Base-by-base conservation (phyloP, 208 protist species). In the Acanthamoeba castellanii region DNA sequence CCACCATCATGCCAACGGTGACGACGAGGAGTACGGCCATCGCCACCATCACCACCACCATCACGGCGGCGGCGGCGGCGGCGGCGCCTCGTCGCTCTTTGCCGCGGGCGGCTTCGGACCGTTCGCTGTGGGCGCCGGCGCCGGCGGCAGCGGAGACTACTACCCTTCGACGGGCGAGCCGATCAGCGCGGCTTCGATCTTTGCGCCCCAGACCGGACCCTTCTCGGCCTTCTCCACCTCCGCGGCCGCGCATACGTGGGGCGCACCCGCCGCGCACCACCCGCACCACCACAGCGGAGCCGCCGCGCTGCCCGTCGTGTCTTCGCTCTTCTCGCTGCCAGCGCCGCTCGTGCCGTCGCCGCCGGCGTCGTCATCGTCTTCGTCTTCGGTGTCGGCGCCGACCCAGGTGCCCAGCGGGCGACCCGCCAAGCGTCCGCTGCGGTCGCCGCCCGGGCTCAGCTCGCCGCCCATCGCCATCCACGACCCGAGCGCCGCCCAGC, bases 291-390 rank as follows among this genome's bases (percentile, higher is more conserved):
- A 34, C 27, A 4, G 7, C 64, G 18, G 64, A 4, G 27, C 11
- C 9, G 64, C 30, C 27, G 27, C 64, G 30, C 18, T 72, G 50
- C 30, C 64, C 6, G 64, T 16, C 11, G 64, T 72, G n/a, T 78
- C 70, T 11, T 78, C 70, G 70, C 70, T 78, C n/a, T 78, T 78
- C 70, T 78, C 70, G 25, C 70, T 78, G n/a, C 70, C 70, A 2
- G 30, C 70, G 70, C 70, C 70, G 30, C 30, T 78, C n/a, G 70
- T 27, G 70, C 70, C 70, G 34, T 27, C 70, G 6, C 59, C 59
- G 18, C 22, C 59, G 3, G 59, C 3, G 59, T 66, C 59, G 59
- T 25, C 6, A 16, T 16, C 50, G 13, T 13, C 13, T 55, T n/a
- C n/a, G n/a, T n/a, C n/a, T n/a, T n/a, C n/a, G n/a, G 50, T 13